Evolutionary conservation across 2,329 filamentous ascomycete genomes (phyloP), one percentile per base, ranked within the genome.

Genomic region (Bipolaris oryzae): DNA sequence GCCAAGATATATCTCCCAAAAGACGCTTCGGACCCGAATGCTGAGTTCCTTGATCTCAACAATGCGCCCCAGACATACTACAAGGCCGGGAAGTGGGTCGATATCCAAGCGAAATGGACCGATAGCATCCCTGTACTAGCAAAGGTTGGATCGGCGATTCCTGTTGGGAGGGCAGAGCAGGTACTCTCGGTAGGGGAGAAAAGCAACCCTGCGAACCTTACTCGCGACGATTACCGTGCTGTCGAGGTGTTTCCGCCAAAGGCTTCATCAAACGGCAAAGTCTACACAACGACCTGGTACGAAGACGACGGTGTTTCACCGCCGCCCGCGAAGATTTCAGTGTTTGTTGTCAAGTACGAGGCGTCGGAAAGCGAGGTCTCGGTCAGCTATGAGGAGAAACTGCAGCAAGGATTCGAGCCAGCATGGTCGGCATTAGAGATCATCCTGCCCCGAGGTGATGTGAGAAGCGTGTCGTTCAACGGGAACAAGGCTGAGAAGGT

Each of bases 1-100:
- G 85, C 83, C 0, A 80, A 76, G 10, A 76, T 91, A 7, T 91
- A 91, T 63, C 80, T 90, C 0, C 88, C 88, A 0, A 78, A 77
- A 21, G 76, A 77, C 48, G 57, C 60, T 11, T 50, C 60, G 3
- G 72, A 75, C 13, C 72, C 74, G 0, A 74, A 86, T 23, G 78
- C 80, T 5, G 85, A 87, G 0, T 90, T 82, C 70, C 64, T 89
- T 23, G 89, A 90, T 66, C 73, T 87, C 34, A 87, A 87, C 51
- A 87, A 87, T 48, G 77, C 81, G 0, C 85, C 87, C 0, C 85
- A 87, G 61, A 80, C 87, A 50, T 82, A 87, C 58, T 74, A 87
- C 5, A 67, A 76, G 0, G 78, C 84, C 0, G 84, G 84, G 0
- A 78, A 84, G 57, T 86, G 84, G 84, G 75, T 80, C 3, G 77